Evolutionary conservation across 352 stramenopile genomes (phyloP).

Genomic region (Phytophthora capsici): DNA sequence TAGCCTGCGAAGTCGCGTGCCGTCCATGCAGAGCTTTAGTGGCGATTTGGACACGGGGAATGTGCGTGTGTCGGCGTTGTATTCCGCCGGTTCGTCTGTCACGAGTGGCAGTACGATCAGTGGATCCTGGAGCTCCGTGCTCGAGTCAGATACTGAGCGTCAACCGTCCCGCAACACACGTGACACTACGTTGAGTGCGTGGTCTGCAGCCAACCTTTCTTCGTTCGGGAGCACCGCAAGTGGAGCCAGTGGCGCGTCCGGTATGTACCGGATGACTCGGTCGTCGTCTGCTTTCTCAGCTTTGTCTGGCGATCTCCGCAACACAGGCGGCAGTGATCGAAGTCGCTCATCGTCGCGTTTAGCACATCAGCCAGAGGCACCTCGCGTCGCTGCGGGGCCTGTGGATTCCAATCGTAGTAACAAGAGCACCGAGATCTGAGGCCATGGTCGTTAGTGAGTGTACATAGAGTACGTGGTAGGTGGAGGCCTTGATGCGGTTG

Average conservation of each 20-base stretch:
- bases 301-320: constrained; percentile 17
- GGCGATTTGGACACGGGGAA: constrained; percentile 23
- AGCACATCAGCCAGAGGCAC: constrained; percentile 7
- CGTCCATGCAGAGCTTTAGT: constrained; percentile 23
- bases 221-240: constrained; percentile 42
- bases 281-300: constrained; percentile 25
- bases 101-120: constrained; percentile 56
- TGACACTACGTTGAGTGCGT: constrained; percentile 70
- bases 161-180: constrained; percentile 64
- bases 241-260: constrained; percentile 15
- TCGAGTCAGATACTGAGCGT: constrained; percentile 66
- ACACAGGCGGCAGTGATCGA: constrained; percentile 19
- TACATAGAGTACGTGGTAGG: constrained; percentile 35
- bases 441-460: constrained; percentile 31
- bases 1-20: constrained; percentile 20
- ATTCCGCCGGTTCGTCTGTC: constrained; percentile 54
- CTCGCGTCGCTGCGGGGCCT: constrained; percentile 5
- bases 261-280: constrained; percentile 19
- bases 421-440: constrained; percentile 38
- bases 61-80: constrained; percentile 35
- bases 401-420: constrained; percentile 29
- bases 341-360: constrained; percentile 18
- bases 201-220: constrained; percentile 53
- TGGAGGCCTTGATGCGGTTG: constrained; percentile 16
- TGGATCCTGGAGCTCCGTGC: constrained; percentile 77